phyloP scores from a whole-genome alignment of 345 rosid species.

The Brassica rapa region DNA sequence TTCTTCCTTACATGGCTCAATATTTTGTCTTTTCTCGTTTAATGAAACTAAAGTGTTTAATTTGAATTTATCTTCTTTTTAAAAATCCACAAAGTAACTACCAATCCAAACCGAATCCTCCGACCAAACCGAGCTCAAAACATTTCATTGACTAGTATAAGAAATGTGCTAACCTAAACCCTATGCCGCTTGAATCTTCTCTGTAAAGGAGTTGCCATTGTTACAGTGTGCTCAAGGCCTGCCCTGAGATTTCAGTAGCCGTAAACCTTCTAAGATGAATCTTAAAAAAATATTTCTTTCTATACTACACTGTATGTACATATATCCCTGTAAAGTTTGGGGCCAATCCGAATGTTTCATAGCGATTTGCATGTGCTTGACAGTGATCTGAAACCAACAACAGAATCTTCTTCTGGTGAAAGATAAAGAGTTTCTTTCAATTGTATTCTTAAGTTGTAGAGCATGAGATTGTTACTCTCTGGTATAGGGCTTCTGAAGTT shows the following conservation, averaged over 20 bases:
- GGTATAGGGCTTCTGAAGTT: constrained; percentile 96
- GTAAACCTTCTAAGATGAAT: background rate
- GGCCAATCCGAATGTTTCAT: background rate
- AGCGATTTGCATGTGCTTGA: constrained; percentile 55
- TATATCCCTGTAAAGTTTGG: background rate
- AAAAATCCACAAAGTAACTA: background rate
- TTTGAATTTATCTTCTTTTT: background rate
- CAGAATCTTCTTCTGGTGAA: constrained; percentile 87
- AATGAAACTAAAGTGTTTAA: constrained; percentile 4
- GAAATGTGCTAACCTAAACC: constrained; percentile 58
- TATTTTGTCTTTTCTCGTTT: background rate
- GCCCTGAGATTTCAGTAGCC: too few species aligned
- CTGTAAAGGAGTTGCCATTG: constrained; percentile 51
- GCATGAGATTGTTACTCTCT: constrained; percentile 92
- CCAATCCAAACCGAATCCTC: background rate
- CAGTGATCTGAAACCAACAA: constrained; percentile 76
- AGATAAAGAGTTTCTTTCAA: constrained; percentile 63
- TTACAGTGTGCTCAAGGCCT: constrained; percentile 46
- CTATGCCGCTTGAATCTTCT: constrained; percentile 58
- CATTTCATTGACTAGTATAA: constrained; percentile 73
- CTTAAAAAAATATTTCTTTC: background rate
- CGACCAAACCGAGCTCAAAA: constrained; percentile 69
- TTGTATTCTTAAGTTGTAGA: constrained; percentile 51
- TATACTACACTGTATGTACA: background rate
- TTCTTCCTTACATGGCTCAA: constrained; percentile 12